These are phyloP conservation scores for Achaetomium macrosporum DNA, from an alignment of 2,329 filamentous ascomycete genomes.

Conservation along the genomic window DNA sequence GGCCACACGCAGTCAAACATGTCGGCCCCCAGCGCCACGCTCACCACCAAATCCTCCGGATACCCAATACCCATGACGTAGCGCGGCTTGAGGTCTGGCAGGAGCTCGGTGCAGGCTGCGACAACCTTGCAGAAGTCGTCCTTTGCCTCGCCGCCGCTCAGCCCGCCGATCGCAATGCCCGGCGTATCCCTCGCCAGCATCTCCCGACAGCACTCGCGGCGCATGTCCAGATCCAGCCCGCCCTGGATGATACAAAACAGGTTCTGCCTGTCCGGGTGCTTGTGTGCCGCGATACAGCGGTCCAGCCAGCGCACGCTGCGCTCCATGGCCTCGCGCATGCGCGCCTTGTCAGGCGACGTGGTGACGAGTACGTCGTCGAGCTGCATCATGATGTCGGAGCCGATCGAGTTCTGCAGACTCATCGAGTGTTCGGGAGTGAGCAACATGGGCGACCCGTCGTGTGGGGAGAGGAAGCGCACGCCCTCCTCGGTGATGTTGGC, in stretches of 20 bases:
- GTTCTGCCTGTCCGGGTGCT: slow-evolving; percentile 76
- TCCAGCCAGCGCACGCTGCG: slow-evolving; percentile 94
- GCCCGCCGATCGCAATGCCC: slow-evolving; percentile 90
- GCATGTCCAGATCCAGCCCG: slow-evolving; percentile 81
- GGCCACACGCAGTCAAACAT: slow-evolving; percentile 99
- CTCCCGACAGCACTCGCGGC: slow-evolving; percentile 72
- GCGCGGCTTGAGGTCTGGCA: slow-evolving; percentile 88
- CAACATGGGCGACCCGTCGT: slow-evolving; percentile 93
- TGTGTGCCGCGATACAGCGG: slow-evolving; percentile 85
- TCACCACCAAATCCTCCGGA: slow-evolving; percentile 91
- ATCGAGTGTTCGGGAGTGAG: slow-evolving; percentile 97
- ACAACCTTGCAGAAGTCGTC: slow-evolving; percentile 88
- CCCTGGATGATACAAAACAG: slow-evolving; percentile 99
- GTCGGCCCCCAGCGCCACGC: slow-evolving; percentile 87
- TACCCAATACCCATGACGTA: slow-evolving; percentile 99
- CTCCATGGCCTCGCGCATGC: slow-evolving; percentile 93
- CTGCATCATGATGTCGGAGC: slow-evolving; percentile 99
- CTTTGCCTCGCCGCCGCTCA: slow-evolving; percentile 94
- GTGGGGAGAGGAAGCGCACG: slow-evolving; percentile 90
- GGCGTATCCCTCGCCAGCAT: slow-evolving; percentile 92
- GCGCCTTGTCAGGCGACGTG: slow-evolving; percentile 78
- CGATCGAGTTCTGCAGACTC: slow-evolving; percentile 90
- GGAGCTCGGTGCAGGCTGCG: slow-evolving; percentile 71
- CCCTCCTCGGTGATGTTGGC: slow-evolving; percentile 94
- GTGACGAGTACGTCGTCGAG: slow-evolving; percentile 97